Base-by-base conservation (phyloP, 2,329 filamentous ascomycete genomes). In the Leptoxyphium fumago region DNA sequence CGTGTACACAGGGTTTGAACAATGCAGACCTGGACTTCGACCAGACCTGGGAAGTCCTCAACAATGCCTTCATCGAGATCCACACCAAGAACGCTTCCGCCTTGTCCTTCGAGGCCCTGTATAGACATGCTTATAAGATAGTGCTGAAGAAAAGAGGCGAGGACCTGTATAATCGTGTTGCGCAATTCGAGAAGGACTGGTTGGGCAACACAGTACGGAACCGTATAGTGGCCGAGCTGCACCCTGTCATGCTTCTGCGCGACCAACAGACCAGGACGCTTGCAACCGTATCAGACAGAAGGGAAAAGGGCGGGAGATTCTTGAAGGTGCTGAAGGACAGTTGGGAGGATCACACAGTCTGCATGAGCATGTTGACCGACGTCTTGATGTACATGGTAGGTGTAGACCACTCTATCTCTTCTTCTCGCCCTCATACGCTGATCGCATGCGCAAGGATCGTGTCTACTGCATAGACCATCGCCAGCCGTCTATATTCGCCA, bases 91-190 rank as follows among this genome's bases (percentile, higher is more conserved):
- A 94, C 61, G 87, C 87, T 47, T 93, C 87, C 9, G 73, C 75
- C 13, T 75, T 98, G 2, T 94, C 88, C 1, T 98, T 95, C 67
- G 91, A 98, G 63, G 83, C 94, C 57, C 75, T 98, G 1, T 98
- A 98, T 65, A 82, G 91, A 46, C 84, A 84, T 44, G 84, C 86
- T 5, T 98, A 98, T 66, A 89, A 91, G 61, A 84, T 96, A 15
- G 89, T 96, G 1, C 68, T 95, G 30, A 84, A 82, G 64, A 93
- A 89, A 66, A 82, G 87, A 53, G 88, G 88, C 21, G 77, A 83
- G 29, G 70, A 80, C 10, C 72, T 98, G 1, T 96, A 96, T 63
- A 74, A 82, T 5, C 73, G 75, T 9, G 87, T 96, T 41, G 82
- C 81, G 54, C 67, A 78, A 2, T 86, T 94, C 44, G 89, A 96